Evolutionary conservation across 495 filamentous ascomycete species (phyloP), one percentile per base, ranked within the genome.

Genomic region (Aspergillus campestris): DNA sequence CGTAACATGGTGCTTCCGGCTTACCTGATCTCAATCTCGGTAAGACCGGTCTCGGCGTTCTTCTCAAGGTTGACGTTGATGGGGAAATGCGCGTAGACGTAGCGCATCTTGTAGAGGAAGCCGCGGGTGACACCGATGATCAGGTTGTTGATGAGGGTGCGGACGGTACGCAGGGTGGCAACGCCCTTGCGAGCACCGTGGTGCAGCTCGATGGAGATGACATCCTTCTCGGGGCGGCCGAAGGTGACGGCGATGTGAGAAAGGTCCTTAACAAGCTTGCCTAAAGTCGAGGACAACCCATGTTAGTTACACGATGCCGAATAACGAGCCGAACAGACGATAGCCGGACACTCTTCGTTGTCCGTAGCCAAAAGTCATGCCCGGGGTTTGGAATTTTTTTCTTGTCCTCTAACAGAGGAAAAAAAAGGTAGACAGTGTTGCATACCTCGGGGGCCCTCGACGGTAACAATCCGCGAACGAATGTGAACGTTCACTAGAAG

Each of bases 21-120:
- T 62, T 84, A 94, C 89, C 91, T 82, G 73, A 98, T 97, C 81
- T 98, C 94, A 69, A 98, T 84, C 70, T 95, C 86, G 62, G 62
- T 83, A 53, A 80, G 67, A 44, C 85, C 90, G 53, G 88, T 92
- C 77, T 97, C 90, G 57, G 69, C 67, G 79, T 94, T 92, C 84
- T 94, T 90, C 50, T 97, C 89, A 55, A 98, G 72, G 78, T 97
- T 97, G 70, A 98, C 92, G 80, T 97, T 98, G 87, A 98, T 98
- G 67, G 92, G 92, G 68, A 98, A 98, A 82, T 98, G 92, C 59
- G 92, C 92, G 70, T 98, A 98, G 74, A 98, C 92, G 74, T 98
- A 98, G 56, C 92, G 87, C 92, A 98, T 97, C 86, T 97, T 98
- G 86, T 98, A 98, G 77, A 91, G 91, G 86, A 86, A 98, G 51